phyloP scores from a whole-genome alignment of 2,329 filamentous ascomycete species.

The Cordyceps cicadae region DNA sequence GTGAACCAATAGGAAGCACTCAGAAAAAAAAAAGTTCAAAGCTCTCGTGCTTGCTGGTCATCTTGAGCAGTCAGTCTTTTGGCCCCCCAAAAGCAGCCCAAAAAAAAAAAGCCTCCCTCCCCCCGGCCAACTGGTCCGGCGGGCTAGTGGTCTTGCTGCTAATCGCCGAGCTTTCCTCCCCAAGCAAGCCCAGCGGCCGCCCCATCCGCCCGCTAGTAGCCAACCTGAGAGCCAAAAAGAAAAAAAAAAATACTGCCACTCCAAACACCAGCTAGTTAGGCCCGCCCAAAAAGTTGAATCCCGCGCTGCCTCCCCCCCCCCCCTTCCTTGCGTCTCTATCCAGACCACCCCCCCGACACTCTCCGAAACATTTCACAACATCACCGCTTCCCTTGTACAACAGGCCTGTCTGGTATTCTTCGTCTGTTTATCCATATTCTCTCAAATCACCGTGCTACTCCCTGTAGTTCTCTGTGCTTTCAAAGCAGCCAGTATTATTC shows the following conservation, averaged over 20 bases:
- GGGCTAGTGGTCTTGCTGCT: not conserved
- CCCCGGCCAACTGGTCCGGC: not conserved
- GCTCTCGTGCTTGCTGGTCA: slow-evolving; percentile 24
- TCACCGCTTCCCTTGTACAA: not conserved
- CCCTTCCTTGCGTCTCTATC: slow-evolving; percentile 8
- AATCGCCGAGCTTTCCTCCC: slow-evolving; percentile 7
- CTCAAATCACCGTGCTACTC: not conserved
- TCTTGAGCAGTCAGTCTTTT: not conserved
- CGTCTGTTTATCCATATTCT: not conserved
- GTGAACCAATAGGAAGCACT: slow-evolving; percentile 25
- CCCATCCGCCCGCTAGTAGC: not conserved
- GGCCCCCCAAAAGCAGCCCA: not conserved
- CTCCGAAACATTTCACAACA: slow-evolving; percentile 9
- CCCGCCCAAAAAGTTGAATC: slow-evolving; percentile 4
- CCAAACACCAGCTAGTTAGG: slow-evolving; percentile 6
- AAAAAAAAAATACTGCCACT: slow-evolving; percentile 14
- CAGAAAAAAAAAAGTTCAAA: slow-evolving; percentile 30
- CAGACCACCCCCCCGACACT: not conserved
- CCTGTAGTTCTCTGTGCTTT: not conserved
- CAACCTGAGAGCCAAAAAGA: not conserved
- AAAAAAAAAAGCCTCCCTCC: not conserved
- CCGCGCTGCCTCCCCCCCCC: slow-evolving; percentile 1
- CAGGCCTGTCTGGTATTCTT: not conserved
- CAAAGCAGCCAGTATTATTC: not conserved
- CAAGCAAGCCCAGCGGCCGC: not conserved